Evolutionary conservation across 2,329 filamentous ascomycete species (phyloP).

Genomic region (Nothopassalora personata): DNA sequence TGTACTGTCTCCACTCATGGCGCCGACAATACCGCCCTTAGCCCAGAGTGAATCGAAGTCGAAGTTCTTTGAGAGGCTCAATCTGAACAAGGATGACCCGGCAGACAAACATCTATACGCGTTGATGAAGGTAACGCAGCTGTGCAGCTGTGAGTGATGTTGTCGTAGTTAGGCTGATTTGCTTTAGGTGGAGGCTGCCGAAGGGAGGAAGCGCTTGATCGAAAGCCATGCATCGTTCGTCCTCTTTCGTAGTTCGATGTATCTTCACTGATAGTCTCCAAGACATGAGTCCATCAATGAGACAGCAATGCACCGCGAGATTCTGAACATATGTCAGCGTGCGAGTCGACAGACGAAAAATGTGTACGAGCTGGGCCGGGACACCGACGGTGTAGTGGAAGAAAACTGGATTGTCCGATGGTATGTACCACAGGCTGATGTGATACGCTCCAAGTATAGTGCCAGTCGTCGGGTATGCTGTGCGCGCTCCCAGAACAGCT

Average conservation of each 20-base stretch:
- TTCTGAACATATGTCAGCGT: slow-evolving; percentile 36
- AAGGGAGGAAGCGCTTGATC: slow-evolving; percentile 37
- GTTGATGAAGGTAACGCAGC: slow-evolving; percentile 39
- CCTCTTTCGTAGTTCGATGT: not conserved
- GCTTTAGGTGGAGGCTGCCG: slow-evolving; percentile 36
- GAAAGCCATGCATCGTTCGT: slow-evolving; percentile 27
- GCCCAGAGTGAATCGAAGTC: slow-evolving; percentile 43
- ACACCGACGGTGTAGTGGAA: slow-evolving; percentile 37
- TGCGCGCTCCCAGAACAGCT: not conserved
- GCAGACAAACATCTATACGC: slow-evolving; percentile 35
- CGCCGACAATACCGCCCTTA: slow-evolving; percentile 27
- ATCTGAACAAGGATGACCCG: slow-evolving; percentile 34
- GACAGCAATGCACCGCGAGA: slow-evolving; percentile 42
- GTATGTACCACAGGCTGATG: slow-evolving; percentile 25
- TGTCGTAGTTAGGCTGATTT: not conserved
- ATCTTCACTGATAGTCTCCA: not conserved
- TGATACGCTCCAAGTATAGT: not conserved
- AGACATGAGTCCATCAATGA: slow-evolving; percentile 44
- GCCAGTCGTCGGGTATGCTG: too few species aligned
- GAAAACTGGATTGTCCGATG: slow-evolving; percentile 49
- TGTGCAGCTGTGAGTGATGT: not conserved
- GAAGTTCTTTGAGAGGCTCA: slow-evolving; percentile 39
- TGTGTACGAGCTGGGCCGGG: slow-evolving; percentile 41
- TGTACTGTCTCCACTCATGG: slow-evolving; percentile 15
- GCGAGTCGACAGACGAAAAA: slow-evolving; percentile 36